Percentiles rank a stretch among this genome's conserved stretches.
These are phyloP conservation scores for Neoscytalidium dimidiatum DNA, from an alignment of 2,329 filamentous ascomycete species.

Conservation along the genomic window DNA sequence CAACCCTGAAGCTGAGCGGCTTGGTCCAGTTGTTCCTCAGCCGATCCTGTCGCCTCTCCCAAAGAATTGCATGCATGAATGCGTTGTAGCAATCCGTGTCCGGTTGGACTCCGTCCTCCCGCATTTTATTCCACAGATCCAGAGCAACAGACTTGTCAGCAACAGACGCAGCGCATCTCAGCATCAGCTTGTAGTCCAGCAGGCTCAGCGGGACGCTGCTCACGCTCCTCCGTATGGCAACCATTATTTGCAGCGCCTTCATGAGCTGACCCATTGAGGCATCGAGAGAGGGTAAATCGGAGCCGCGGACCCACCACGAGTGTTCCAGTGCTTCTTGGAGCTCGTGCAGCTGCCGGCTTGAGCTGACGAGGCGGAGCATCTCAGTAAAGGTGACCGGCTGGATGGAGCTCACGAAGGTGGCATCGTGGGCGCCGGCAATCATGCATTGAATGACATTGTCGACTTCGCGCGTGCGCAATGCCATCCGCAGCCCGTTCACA, in stretches of 20 bases:
- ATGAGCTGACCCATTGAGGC: conserved; percentile 33
- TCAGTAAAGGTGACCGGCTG: conserved; percentile 63
- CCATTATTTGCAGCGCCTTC: conserved; percentile 38
- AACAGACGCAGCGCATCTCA: conserved; percentile 53
- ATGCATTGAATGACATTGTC: conserved; percentile 21
- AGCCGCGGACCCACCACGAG: conserved; percentile 53
- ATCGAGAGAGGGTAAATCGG: conserved; percentile 28
- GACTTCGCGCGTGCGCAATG: conserved; percentile 5
- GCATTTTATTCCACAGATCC: conserved; percentile 50
- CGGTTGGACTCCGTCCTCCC: conserved; percentile 40
- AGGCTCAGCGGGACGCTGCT: conserved; percentile 42
- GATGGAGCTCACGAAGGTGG: conserved; percentile 40
- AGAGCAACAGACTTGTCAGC: conserved; percentile 48
- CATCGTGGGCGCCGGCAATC: conserved; percentile 25
- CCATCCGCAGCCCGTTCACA: neutral
- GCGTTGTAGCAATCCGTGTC: conserved; percentile 57
- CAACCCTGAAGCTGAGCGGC: neutral
- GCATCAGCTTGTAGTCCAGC: conserved; percentile 54
- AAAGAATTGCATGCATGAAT: conserved; percentile 54
- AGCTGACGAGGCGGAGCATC: conserved; percentile 64
- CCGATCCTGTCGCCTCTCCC: conserved; percentile 27
- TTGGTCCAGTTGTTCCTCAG: neutral
- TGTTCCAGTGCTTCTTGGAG: conserved; percentile 30
- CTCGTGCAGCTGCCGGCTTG: conserved; percentile 45
- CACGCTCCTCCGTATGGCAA: conserved; percentile 38